Base-by-base conservation (phyloP, 805 yeast species). In the Hanseniaspora lindneri region DNA sequence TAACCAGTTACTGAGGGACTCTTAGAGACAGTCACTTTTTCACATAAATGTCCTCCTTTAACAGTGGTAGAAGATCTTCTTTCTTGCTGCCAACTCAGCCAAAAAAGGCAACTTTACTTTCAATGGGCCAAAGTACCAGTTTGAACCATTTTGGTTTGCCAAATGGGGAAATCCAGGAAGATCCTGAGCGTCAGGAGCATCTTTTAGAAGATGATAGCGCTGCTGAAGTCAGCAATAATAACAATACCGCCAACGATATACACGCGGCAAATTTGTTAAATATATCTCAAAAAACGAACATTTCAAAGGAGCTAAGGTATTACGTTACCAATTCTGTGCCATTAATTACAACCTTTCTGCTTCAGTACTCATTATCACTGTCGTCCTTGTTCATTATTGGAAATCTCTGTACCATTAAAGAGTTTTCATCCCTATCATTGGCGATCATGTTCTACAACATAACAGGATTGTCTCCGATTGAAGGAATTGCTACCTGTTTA, bases 331-430 rank as follows among this genome's bases (percentile, higher is more conserved):
- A 49, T 28, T 30, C 49, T 9, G n/a, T 49, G 7, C 77, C 86
- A 0, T 62, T 80, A 53, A 74, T 78, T 1, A 59, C 77, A 47
- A 80, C 88, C 0, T 80, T 80, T 55, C 65, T 79, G 41, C 66
- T 81, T 28, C 86, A 81, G 60, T 79, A 77, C 58, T 78, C 85
- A 13, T 70, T 85, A 50, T 75, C 87, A 1, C 76, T 85, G 20
- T 84, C 83, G 1, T 81, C 92, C 4, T 80, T 85, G 17, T 76
- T 86, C 53, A 72, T 79, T 17, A 89, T 83, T 1, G 86, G 87
- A 24, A 84, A 78, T 56, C 65, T 82, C 30, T 49, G 51, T 43
- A 68, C 73, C 10, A 44, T 44, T 28, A 42, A 54, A 27, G 51
- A 80, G 57, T 70, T 81, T 39, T 87, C 85, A 1, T 86, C 86